Conservation (phyloP, 305 asterid species). For the Withania somnifera region DNA sequence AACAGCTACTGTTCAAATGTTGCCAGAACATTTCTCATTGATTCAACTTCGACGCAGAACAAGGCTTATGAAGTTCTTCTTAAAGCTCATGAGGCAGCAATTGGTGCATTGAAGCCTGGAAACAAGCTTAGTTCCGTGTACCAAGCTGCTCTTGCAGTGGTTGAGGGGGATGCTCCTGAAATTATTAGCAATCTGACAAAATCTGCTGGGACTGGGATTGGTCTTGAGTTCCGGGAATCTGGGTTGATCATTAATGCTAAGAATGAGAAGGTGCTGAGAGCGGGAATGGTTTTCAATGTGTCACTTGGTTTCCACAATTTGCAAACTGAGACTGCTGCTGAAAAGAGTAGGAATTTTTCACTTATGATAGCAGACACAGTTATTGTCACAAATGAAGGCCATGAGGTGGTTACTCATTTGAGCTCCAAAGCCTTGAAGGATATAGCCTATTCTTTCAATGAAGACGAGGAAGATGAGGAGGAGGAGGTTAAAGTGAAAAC, state of each 20-base stretch:
- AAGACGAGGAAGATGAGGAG: conserved; percentile 31
- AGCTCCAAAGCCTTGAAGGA: conserved; percentile 43
- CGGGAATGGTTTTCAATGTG: conserved; percentile 63
- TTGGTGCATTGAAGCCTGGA: conserved; percentile 55
- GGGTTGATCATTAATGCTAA: conserved; percentile 43
- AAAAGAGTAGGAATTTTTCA: conserved; percentile 39
- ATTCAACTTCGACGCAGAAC: conserved; percentile 38
- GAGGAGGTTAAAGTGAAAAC: conserved; percentile 17
- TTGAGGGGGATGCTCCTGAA: conserved; percentile 59
- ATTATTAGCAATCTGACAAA: conserved; percentile 40
- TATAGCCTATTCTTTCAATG: conserved; percentile 45
- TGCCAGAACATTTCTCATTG: conserved; percentile 63
- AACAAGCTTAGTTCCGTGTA: conserved; percentile 39
- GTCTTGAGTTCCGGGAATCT: conserved; percentile 74
- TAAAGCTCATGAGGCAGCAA: conserved; percentile 68
- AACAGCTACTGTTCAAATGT: conserved; percentile 69
- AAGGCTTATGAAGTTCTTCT: conserved; percentile 68
- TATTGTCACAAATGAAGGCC: conserved; percentile 25
- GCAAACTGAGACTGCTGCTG: conserved; percentile 28
- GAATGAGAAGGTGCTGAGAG: conserved; percentile 41
- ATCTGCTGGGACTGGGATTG: conserved; percentile 78
- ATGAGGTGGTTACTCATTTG: conserved; percentile 35
- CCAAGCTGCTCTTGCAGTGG: conserved; percentile 46
- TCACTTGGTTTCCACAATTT: conserved; percentile 65
- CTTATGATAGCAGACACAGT: conserved; percentile 63